These are phyloP conservation scores for Leccinum boreale DNA, from an alignment of 768 basidiomycete species.

Conservation along the genomic window DNA sequence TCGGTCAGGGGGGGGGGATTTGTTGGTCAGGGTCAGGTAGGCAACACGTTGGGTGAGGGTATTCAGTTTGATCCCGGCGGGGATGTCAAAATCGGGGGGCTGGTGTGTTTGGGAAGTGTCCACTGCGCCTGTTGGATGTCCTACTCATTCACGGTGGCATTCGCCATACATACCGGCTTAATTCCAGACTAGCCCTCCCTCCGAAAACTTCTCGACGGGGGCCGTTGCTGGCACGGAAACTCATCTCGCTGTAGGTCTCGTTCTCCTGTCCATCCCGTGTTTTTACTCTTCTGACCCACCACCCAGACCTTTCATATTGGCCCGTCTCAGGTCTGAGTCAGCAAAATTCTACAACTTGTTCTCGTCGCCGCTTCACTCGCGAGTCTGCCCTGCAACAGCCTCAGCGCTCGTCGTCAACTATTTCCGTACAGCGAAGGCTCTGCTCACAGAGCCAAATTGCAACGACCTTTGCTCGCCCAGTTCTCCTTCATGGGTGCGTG, in stretches of 20 bases:
- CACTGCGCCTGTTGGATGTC: too few species aligned
- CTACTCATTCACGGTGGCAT: conserved; percentile 58
- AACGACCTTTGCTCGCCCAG: conserved; percentile 49
- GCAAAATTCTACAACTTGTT: conserved; percentile 66
- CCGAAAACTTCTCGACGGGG: too few species aligned
- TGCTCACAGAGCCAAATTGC: conserved; percentile 62
- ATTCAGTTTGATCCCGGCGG: too few species aligned
- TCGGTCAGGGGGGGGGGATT: too few species aligned
- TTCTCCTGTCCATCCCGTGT: neutral
- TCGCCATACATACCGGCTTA: conserved; percentile 14
- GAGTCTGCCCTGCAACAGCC: neutral
- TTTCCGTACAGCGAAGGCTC: conserved; percentile 70
- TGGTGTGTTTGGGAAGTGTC: too few species aligned
- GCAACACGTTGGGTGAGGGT: too few species aligned
- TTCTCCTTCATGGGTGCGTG: conserved; percentile 67
- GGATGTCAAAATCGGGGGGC: too few species aligned
- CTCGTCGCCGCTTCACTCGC: conserved; percentile 35
- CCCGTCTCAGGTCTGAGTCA: conserved; percentile 59
- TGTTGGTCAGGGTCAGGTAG: too few species aligned
- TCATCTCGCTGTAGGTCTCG: too few species aligned
- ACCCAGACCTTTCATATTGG: conserved; percentile 52
- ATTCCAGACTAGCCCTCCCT: too few species aligned
- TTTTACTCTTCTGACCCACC: neutral
- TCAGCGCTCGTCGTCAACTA: conserved; percentile 21
- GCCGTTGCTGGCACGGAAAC: too few species aligned